These are phyloP conservation scores for Hansenula lynferdii DNA, from an alignment of 1,139 yeast species.

Conservation along the genomic window DNA sequence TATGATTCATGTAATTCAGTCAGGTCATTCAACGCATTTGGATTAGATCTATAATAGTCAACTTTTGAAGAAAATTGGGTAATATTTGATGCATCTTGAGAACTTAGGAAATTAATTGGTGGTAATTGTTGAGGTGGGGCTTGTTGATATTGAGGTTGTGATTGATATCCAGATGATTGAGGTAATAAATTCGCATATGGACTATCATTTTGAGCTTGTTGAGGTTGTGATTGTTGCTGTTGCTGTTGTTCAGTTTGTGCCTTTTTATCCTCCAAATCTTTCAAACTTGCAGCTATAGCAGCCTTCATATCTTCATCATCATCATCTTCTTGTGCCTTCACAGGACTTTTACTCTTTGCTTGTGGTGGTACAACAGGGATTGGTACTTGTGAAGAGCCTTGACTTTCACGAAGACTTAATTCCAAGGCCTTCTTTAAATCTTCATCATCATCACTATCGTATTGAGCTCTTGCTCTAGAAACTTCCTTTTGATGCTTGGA, in stretches of 20 bases:
- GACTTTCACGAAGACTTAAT: conserved; percentile 61
- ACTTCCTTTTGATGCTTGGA: conserved; percentile 19
- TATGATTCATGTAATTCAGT: conserved; percentile 35
- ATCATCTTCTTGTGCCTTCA: conserved; percentile 39
- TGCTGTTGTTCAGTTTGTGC: conserved; percentile 16
- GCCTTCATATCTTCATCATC: conserved; percentile 90
- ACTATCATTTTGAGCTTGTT: conserved; percentile 7
- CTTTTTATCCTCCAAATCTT: conserved; percentile 55
- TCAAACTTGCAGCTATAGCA: conserved; percentile 91
- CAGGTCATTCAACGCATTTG: conserved; percentile 48
- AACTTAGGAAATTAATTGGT: conserved; percentile 34
- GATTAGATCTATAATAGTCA: conserved; percentile 47
- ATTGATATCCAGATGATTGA: conserved; percentile 11
- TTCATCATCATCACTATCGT: conserved; percentile 53
- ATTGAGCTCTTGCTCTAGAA: conserved; percentile 21
- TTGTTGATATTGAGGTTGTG: conserved; percentile 11
- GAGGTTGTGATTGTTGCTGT: conserved; percentile 13
- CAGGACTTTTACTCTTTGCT: neutral
- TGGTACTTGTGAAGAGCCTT: conserved; percentile 22
- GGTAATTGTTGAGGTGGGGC: conserved; percentile 18
- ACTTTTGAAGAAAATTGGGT: conserved; percentile 66
- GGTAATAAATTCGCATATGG: conserved; percentile 21
- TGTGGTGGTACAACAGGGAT: conserved; percentile 10
- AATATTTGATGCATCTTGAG: conserved; percentile 63
- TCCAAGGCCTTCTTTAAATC: conserved; percentile 76